Percentiles rank a stretch among this genome's conserved stretches.
Evolutionary conservation across 768 basidiomycete genomes (phyloP).

Genomic region (Paxillus rubicundulus): DNA sequence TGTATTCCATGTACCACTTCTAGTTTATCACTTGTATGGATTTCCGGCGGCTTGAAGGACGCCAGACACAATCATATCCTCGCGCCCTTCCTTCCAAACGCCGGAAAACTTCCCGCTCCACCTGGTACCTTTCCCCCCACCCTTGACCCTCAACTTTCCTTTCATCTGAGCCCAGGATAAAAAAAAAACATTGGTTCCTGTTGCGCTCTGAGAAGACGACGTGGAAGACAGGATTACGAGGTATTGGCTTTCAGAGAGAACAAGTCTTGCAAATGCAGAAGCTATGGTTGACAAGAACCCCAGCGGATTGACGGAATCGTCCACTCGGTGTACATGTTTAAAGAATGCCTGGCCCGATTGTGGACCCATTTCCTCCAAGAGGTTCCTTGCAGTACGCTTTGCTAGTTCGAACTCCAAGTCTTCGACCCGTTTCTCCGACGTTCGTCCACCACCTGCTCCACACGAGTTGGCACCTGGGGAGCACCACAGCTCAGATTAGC

Average conservation of each 20-base stretch:
- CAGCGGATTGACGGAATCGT: conserved; percentile 58
- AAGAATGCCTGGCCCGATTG: conserved; percentile 32
- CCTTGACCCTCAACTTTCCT: conserved; percentile 59
- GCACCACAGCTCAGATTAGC: conserved; percentile 66
- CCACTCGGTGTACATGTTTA: conserved; percentile 55
- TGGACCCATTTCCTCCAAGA: conserved; percentile 39
- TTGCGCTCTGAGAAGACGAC: conserved; percentile 50
- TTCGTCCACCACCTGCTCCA: conserved; percentile 63
- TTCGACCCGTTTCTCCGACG: conserved; percentile 63
- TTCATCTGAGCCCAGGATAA: conserved; percentile 64
- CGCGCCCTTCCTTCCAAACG: conserved; percentile 26
- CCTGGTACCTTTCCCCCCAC: conserved; percentile 71
- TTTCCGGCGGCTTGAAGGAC: conserved; percentile 13
- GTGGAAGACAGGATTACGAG: conserved; percentile 61
- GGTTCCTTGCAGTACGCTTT: conserved; percentile 39
- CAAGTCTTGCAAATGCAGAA: conserved; percentile 39
- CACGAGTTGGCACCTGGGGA: conserved; percentile 64
- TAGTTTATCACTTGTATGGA: conserved; percentile 1
- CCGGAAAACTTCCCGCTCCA: conserved; percentile 78
- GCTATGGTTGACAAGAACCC: conserved; percentile 59
- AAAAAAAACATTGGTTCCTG: conserved; percentile 50
- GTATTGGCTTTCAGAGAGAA: conserved; percentile 31
- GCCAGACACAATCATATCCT: conserved; percentile 17
- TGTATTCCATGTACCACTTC: conserved; percentile 4
- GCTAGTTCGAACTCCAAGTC: conserved; percentile 72